Base-by-base conservation (phyloP, 2,329 filamentous ascomycete genomes). In the Incumbomyces delicatus region DNA sequence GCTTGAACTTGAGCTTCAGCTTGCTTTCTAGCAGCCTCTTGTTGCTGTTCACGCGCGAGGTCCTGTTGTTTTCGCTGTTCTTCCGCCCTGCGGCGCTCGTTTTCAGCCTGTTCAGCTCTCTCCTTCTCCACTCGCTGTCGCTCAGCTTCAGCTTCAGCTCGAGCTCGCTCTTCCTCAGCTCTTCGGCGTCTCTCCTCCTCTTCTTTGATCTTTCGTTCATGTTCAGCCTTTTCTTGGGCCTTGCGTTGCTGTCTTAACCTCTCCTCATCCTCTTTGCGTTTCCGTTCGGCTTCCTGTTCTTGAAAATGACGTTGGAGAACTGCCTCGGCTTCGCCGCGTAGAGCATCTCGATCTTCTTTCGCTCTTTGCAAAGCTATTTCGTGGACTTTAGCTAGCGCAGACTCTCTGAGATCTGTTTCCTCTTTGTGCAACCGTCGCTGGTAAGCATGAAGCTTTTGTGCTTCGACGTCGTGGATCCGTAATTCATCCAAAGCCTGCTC, bases 361-460 rank as follows among this genome's bases (percentile, higher is more conserved):
- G 82, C 82, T 39, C 76, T 75, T 38, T 76, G 76, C 13, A 90
- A 73, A 12, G 83, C 82, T 55, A 80, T 75, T 48, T 75, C 73
- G 59, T 87, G 82, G 46, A 70, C 72, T 41, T 75, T 68, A 58
- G 81, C 80, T 30, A 75, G 76, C 52, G 85, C 80, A 31, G 76
- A 73, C 29, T 77, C 72, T 43, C 79, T 75, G 34, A 70, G 69
- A 49, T 87, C 80, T 22, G 86, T 74, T 18, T 70, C 74, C 17
- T 78, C 73, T 35, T 78, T 70, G 50, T 77, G 76, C 7, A 61
- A 54, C 33, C 62, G 61, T 5, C 64, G 61, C 45, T 69, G 66
- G 53, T 67, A 69, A 12, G 60, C 62, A 47, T 70, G 64, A 20
- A 68, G 66, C 30, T 63, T 63, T 42, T 67, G 67, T n/a, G 68